These are phyloP conservation scores for Zizania latifolia DNA, from an alignment of 176 grass and related monocot genomes.

Conservation along the genomic window DNA sequence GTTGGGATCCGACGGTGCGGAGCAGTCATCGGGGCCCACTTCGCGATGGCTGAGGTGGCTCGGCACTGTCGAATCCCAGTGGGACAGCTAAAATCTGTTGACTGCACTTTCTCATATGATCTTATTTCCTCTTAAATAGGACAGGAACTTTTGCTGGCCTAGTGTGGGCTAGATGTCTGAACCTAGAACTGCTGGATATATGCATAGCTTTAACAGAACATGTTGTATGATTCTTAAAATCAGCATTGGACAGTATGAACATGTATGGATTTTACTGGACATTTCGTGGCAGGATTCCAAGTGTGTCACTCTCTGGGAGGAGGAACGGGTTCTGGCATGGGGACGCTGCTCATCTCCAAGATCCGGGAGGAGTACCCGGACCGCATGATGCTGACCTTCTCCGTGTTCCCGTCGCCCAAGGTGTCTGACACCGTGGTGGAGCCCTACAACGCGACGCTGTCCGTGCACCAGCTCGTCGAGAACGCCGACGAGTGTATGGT, in stretches of 20 bases:
- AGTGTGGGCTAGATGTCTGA: not conserved
- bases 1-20: too few relatives aligned
- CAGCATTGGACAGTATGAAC: too few relatives aligned
- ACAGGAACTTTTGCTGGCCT: not conserved
- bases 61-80: too few relatives aligned
- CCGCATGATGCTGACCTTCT: slow-evolving; percentile 72
- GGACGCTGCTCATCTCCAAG: slow-evolving; percentile 60
- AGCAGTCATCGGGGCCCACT: too few relatives aligned
- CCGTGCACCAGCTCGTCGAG: slow-evolving; percentile 73
- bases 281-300: slow-evolving; percentile 46
- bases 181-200: not conserved
- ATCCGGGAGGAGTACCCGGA: slow-evolving; percentile 60
- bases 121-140: not conserved
- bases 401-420: slow-evolving; percentile 71
- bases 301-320: slow-evolving; percentile 64
- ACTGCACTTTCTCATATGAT: too few relatives aligned
- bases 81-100: too few relatives aligned
- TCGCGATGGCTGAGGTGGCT: too few relatives aligned
- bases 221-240: too few relatives aligned
- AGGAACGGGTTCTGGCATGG: slow-evolving; percentile 46
- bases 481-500: slow-evolving; percentile 82
- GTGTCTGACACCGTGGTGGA: slow-evolving; percentile 66
- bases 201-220: not conserved
- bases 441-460: slow-evolving; percentile 64
- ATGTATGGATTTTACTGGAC: not conserved